Evolutionary conservation across 108 stramenopile genomes (phyloP), one percentile per base, ranked within the genome.

Genomic region (Cyclotella kingstonii): DNA sequence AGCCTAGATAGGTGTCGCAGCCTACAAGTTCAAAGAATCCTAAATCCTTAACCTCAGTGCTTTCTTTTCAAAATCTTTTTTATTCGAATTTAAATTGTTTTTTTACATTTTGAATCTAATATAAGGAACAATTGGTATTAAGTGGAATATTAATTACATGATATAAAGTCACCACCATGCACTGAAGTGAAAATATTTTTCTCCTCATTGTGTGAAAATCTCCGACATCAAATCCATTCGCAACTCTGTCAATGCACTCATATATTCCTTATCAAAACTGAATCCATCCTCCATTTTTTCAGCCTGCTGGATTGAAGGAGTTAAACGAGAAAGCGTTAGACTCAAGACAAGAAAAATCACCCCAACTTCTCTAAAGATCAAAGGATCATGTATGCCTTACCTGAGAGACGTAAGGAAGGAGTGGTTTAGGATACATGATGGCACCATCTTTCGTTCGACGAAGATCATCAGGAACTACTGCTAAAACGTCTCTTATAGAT

Each of bases 401-500:
- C 68, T 70, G 68, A 39, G 81, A 62, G 45, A 80, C 61, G 47
- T 82, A 73, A 9, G 71, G 60, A 36, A 30, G 60, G 56, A 73
- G 73, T 18, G 57, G 64, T 52, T 73, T 72, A 15, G 56, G 45
- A 54, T 62, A 63, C 48, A 68, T 48, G 61, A 65, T n/a, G 41
- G 59, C 21, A 21, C 65, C 66, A 68, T 80, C 12, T 31, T 50
- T 7, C 26, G 56, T 34, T 61, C 68, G 66, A 44, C 40, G 34
- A 1, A 70, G 17, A 5, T 67, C 70, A 38, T 56, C 52, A 19
- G 73, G 76, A 21, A 76, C 54, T 17, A 77, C 82, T 17, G 75
- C 76, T 38, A 92, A 54, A 18, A 92, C 83, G 62, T 92, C 91
- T 33, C 87, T 63, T 31, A 92, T 66, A 22, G 84, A 85, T 43